Conservation (phyloP, 1,139 yeast genomes). For the Hansenula sp. region DNA sequence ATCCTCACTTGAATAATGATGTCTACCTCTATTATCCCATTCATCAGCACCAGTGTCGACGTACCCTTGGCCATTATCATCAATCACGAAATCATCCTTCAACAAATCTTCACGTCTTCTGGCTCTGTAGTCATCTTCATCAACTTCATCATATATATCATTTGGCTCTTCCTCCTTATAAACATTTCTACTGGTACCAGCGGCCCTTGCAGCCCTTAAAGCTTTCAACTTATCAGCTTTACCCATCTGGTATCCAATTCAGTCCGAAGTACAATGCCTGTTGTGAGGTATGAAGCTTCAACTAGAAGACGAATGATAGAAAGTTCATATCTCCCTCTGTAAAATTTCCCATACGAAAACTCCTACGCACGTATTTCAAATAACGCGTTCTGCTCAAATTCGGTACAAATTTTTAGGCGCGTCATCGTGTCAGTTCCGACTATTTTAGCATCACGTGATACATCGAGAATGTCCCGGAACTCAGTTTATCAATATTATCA, state of each 20-base stretch:
- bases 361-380: no score
- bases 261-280: no score
- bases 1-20: conserved; percentile 27
- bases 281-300: no score
- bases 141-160: conserved; percentile 80
- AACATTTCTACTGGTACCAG: conserved; percentile 22
- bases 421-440: no score
- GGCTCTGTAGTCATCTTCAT: conserved; percentile 70
- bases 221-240: conserved; percentile 34
- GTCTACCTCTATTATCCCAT: conserved; percentile 41
- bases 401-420: no score
- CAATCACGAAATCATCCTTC: conserved; percentile 91
- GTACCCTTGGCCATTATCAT: conserved; percentile 56
- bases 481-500: no score
- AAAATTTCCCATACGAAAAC: no score
- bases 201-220: conserved; percentile 38
- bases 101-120: conserved; percentile 76
- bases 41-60: conserved; percentile 91
- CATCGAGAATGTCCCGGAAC: no score
- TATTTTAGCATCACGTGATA: no score
- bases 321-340: no score
- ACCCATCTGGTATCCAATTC: conserved; percentile 13
- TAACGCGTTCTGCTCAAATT: no score
- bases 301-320: no score
- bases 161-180: conserved; percentile 34